These are phyloP conservation scores for Pseudogymnoascus sp. DNA, from an alignment of 2,329 filamentous ascomycete genomes.

Conservation along the genomic window DNA sequence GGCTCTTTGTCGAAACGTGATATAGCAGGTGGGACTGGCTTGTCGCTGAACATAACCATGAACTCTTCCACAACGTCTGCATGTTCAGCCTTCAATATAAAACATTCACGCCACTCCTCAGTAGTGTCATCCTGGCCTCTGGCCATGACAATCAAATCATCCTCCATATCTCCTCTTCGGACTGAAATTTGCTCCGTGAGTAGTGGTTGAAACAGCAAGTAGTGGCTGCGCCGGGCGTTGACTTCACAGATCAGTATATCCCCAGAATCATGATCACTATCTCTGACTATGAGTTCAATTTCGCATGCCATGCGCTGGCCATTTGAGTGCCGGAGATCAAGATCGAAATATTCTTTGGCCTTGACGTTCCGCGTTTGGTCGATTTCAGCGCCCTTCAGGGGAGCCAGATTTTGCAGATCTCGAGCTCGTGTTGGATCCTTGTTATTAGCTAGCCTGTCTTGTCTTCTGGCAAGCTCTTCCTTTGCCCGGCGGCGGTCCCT, in stretches of 20 bases:
- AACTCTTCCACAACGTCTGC: conserved; percentile 55
- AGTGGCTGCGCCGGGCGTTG: conserved; percentile 63
- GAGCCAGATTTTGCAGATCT: conserved; percentile 68
- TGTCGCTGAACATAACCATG: conserved; percentile 30
- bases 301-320: conserved; percentile 85
- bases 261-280: conserved; percentile 61
- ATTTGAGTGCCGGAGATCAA: conserved; percentile 79
- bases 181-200: conserved; percentile 66
- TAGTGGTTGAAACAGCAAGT: conserved; percentile 90
- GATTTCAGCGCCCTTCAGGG: conserved; percentile 62
- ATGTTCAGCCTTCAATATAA: conserved; percentile 63
- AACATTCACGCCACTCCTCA: conserved; percentile 76
- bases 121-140: conserved; percentile 57
- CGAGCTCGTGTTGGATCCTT: conserved; percentile 76
- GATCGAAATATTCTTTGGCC: conserved; percentile 81
- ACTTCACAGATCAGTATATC: conserved; percentile 91
- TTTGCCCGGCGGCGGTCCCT: conserved; percentile 67
- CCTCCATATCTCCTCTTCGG: conserved; percentile 60
- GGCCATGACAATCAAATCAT: conserved; percentile 80
- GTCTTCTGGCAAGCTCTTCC: conserved; percentile 63
- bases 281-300: conserved; percentile 78
- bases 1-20: conserved; percentile 29
- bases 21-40: conserved; percentile 41
- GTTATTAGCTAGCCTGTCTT: conserved; percentile 78
- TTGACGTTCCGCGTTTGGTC: conserved; percentile 74